phyloP scores from a whole-genome alignment of 306 rosid species.

The Gillenia trifoliata region DNA sequence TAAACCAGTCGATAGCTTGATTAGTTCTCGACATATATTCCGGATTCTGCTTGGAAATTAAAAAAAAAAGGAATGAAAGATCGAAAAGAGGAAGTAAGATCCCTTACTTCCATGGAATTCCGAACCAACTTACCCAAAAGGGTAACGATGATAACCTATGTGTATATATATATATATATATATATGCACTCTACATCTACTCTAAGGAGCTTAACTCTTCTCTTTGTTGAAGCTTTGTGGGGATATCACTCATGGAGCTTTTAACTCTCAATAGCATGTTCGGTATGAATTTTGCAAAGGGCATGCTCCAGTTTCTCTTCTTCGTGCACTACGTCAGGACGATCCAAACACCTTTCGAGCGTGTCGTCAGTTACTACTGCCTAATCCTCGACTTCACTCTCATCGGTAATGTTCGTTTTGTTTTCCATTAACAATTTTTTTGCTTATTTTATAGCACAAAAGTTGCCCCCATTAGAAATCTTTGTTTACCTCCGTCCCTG shows the following conservation, averaged over 20 bases:
- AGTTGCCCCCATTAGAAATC: too few relatives aligned
- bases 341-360: not conserved
- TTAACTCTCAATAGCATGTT: not conserved
- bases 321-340: not conserved
- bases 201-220: not conserved
- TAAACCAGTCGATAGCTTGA: not conserved
- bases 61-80: too few relatives aligned
- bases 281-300: not conserved
- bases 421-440: too few relatives aligned
- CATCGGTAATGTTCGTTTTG: not conserved
- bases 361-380: not conserved
- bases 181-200: not conserved
- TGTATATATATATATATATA: too few relatives aligned
- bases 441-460: too few relatives aligned
- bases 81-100: too few relatives aligned
- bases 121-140: not conserved
- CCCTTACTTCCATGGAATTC: not conserved
- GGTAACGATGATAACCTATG: too few relatives aligned
- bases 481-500: too few relatives aligned
- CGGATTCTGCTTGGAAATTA: not conserved
- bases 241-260: not conserved
- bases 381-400: not conserved
- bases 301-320: not conserved
- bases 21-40: not conserved
- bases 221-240: not conserved